Conservation (phyloP, 768 basidiomycete species). For the Lentinus brumalis region DNA sequence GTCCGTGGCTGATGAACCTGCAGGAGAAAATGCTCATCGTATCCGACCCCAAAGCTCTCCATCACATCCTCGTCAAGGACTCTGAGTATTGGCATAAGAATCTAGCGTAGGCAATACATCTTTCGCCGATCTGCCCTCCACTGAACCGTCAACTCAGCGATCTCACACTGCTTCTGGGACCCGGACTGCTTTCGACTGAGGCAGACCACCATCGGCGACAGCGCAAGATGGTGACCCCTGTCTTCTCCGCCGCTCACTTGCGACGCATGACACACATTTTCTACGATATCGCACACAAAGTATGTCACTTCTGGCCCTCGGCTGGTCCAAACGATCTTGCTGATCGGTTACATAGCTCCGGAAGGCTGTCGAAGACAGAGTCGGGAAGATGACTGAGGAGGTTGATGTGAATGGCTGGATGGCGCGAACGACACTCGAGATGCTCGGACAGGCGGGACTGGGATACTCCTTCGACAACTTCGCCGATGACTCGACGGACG, state of each 20-base stretch:
- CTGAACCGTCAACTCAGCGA: background rate
- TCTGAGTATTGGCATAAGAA: conserved; percentile 38
- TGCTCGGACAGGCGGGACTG: conserved; percentile 17
- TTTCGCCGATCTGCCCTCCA: no score
- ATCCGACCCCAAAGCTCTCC: conserved; percentile 49
- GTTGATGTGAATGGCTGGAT: conserved; percentile 17
- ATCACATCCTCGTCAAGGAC: conserved; percentile 49
- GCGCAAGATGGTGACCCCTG: conserved; percentile 14
- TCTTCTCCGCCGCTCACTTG: conserved; percentile 11
- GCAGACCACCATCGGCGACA: conserved; percentile 3
- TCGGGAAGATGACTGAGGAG: conserved; percentile 1
- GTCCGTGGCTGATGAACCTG: no score
- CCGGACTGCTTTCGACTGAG: background rate
- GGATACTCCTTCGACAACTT: conserved; percentile 21
- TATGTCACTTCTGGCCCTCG: background rate
- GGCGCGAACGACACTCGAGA: conserved; percentile 16
- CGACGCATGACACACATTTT: conserved; percentile 14
- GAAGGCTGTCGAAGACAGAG: background rate
- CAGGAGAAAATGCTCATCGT: conserved; percentile 41
- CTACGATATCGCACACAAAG: conserved; percentile 1
- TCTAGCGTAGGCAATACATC: background rate
- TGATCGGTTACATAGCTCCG: background rate
- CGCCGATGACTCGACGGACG: conserved; percentile 6
- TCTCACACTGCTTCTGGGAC: background rate
- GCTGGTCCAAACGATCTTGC: no score